Conservation (phyloP, 1,284 basidiomycete genomes). For the Boletus sp. region DNA sequence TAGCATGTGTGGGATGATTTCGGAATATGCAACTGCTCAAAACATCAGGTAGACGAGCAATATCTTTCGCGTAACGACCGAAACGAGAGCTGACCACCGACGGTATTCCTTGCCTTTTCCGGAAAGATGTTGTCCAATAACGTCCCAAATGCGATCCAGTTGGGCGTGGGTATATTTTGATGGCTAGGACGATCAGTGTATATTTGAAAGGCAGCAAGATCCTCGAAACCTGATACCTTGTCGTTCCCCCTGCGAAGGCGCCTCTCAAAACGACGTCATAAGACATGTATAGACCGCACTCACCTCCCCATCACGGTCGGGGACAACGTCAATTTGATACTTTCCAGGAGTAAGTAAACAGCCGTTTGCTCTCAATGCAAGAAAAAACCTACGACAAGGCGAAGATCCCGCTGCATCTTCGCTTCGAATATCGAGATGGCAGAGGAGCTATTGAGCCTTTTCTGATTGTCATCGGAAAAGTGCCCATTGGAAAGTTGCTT, state of each 20-base stretch:
- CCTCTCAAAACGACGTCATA: not conserved
- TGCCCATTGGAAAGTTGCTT: constrained; percentile 62
- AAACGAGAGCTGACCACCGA: constrained; percentile 35
- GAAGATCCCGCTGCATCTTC: constrained; percentile 60
- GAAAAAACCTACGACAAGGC: constrained; percentile 52
- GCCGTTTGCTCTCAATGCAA: not conserved
- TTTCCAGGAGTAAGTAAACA: constrained; percentile 24
- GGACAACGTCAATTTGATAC: constrained; percentile 65
- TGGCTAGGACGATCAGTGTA: constrained; percentile 36
- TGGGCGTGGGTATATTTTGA: constrained; percentile 65
- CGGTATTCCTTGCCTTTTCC: constrained; percentile 56
- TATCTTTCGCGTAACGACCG: not conserved
- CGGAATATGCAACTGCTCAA: constrained; percentile 46
- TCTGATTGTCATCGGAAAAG: constrained; percentile 69
- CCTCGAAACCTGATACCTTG: constrained; percentile 44
- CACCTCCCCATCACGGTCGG: constrained; percentile 51
- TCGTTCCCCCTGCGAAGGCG: constrained; percentile 43
- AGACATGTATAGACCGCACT: constrained; percentile 15
- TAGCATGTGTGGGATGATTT: constrained; percentile 34
- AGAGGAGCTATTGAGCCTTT: constrained; percentile 48
- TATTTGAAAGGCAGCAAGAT: not conserved
- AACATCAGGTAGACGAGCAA: not conserved
- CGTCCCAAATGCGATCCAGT: constrained; percentile 58
- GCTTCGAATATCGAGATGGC: constrained; percentile 65
- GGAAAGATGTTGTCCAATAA: constrained; percentile 49